Base-by-base conservation (phyloP, 257 asterid species). In the Nicotiana otophora region DNA sequence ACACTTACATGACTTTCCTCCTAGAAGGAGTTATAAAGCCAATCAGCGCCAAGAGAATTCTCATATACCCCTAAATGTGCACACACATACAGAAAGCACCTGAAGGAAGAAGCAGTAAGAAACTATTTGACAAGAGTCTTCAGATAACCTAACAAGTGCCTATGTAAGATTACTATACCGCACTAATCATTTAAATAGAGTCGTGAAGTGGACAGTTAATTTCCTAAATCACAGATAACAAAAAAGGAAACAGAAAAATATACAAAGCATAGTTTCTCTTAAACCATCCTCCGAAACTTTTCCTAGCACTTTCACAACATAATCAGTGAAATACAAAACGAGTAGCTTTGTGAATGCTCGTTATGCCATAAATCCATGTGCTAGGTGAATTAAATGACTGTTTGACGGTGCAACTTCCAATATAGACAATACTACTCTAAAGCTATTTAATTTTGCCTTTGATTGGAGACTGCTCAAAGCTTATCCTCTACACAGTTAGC, bases 71-170 rank as follows among this genome's bases (percentile, higher is more conserved):
- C 48, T 10, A 70, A 70, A 42, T 42, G 61, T 1, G 8, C 39
- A 72, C 39, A 20, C 36, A 46, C 30, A 46, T n/a, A 69, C 33
- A 42, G 58, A 70, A 42, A 70, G n/a, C 78, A 42, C 58, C 57
- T 70, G 34, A 20, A 10, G 78, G 58, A n/a, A 42, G 78, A 70
- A 28, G 20, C 1, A 70, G n/a, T 70, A 20, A 39, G 58, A 36
- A 23, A 39, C 10, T n/a, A 10, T 39, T 70, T 39, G 34, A 70
- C 57, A 39, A n/a, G 6, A 70, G n/a, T 10, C 3, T 39, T 42
- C 78, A 70, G 57, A 69, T n/a, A 69, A 69, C 78, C 33, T 70
- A 70, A 70, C 20, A 58, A 39, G 78, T 31, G 51, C 78, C 77
- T n/a, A 69, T 69, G 30, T 39, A 70, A 70, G 58, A 39, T 20